These are phyloP conservation scores for Rhodotorula sp. DNA, from an alignment of 1,284 basidiomycete species.

Conservation along the genomic window DNA sequence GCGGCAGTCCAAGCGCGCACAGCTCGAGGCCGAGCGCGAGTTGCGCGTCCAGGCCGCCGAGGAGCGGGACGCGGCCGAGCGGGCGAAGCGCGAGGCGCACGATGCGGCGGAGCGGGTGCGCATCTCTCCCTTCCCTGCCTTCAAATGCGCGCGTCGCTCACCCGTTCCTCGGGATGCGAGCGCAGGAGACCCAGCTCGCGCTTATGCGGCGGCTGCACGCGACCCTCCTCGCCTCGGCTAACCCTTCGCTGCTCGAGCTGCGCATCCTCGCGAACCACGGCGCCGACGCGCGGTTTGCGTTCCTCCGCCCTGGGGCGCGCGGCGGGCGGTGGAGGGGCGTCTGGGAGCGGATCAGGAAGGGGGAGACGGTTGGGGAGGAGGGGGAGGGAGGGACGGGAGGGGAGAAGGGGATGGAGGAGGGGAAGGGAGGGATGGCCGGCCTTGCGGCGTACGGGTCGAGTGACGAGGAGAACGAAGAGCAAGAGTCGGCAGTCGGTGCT, in stretches of 20 bases:
- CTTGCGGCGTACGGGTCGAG: background rate
- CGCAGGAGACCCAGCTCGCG: background rate
- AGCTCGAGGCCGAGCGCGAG: slow-evolving; percentile 29
- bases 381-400: background rate
- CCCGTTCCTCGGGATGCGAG: background rate
- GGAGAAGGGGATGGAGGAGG: background rate
- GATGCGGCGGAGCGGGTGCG: slow-evolving; percentile 10
- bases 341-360: slow-evolving; percentile 30
- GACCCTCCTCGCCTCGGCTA: slow-evolving; percentile 27
- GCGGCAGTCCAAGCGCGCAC: slow-evolving; percentile 15
- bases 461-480: background rate
- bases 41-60: slow-evolving; percentile 16
- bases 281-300: slow-evolving; percentile 30
- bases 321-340: slow-evolving; percentile 11
- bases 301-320: slow-evolving; percentile 15
- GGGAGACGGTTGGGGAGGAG: background rate
- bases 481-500: background rate
- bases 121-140: background rate
- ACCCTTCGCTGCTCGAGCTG: slow-evolving; percentile 39
- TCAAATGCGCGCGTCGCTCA: background rate
- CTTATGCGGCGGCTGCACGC: slow-evolving; percentile 33
- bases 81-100: background rate
- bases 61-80: background rate
- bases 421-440: background rate
- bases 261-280: slow-evolving; percentile 40